These are phyloP conservation scores for Candida sanyaensis DNA, from an alignment of 1,139 yeast species.

Conservation along the genomic window DNA sequence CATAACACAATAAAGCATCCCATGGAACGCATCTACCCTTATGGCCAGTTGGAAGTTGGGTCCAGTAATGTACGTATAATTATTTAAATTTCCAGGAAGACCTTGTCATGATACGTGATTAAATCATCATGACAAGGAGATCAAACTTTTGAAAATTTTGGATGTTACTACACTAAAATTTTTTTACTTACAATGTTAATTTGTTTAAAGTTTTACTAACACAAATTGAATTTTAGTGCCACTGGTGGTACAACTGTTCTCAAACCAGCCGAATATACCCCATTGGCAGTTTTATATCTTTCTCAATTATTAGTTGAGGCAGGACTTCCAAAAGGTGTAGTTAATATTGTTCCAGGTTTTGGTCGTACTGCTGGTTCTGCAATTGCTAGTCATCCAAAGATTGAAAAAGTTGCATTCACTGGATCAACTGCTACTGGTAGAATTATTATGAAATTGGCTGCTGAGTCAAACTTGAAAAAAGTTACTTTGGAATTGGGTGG, in stretches of 20 bases:
- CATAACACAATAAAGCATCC: no score
- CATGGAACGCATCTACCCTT: slow-evolving; percentile 87
- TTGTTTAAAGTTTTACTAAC: no score
- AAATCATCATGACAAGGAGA: no score
- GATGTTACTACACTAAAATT: no score
- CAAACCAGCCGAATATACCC: slow-evolving; percentile 83
- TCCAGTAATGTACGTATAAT: no score
- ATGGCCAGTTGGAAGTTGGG: slow-evolving; percentile 88
- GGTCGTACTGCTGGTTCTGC: slow-evolving; percentile 81
- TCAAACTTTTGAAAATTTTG: no score
- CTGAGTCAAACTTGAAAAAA: slow-evolving; percentile 68
- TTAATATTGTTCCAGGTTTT: slow-evolving; percentile 74
- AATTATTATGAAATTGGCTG: slow-evolving; percentile 70
- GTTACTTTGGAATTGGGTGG: slow-evolving; percentile 87
- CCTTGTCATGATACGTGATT: no score
- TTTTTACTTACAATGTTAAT: no score
- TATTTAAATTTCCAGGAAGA: no score
- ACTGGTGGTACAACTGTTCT: slow-evolving; percentile 80
- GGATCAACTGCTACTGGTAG: slow-evolving; percentile 86
- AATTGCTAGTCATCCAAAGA: slow-evolving; percentile 63
- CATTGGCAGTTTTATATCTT: slow-evolving; percentile 71
- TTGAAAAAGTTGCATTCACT: slow-evolving; percentile 81
- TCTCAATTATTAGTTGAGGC: slow-evolving; percentile 64
- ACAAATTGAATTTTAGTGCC: no score
- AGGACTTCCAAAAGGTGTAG: slow-evolving; percentile 79